Percentiles rank a stretch among this genome's conserved stretches.
Evolutionary conservation across 2,329 filamentous ascomycete species (phyloP).

Genomic region (Clarireedia paspali): DNA sequence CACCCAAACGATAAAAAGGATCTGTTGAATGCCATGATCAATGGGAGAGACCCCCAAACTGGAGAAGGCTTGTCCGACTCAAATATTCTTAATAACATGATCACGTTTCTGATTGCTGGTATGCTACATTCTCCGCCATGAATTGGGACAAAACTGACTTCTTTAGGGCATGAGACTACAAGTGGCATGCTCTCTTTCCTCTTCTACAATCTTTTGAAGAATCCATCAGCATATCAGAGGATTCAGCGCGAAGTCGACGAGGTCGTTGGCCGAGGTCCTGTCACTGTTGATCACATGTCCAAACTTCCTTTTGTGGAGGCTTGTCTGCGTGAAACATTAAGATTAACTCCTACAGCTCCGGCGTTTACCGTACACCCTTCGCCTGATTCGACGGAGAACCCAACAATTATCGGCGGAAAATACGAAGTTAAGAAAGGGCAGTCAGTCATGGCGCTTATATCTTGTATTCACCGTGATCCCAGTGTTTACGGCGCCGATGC

Average conservation of each 20-base stretch:
- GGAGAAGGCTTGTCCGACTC: slow-evolving; percentile 56
- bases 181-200: slow-evolving; percentile 43
- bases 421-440: slow-evolving; percentile 40
- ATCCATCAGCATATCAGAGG: slow-evolving; percentile 37
- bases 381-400: slow-evolving; percentile 27
- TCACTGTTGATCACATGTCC: slow-evolving; percentile 40
- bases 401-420: slow-evolving; percentile 32
- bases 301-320: slow-evolving; percentile 59
- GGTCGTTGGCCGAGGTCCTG: slow-evolving; percentile 40
- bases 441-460: slow-evolving; percentile 27
- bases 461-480: slow-evolving; percentile 48
- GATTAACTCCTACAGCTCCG: slow-evolving; percentile 33
- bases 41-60: slow-evolving; percentile 59
- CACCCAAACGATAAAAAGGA: slow-evolving; percentile 56
- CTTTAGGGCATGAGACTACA: slow-evolving; percentile 58
- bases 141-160: slow-evolving; percentile 35
- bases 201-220: slow-evolving; percentile 44
- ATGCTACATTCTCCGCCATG: slow-evolving; percentile 23
- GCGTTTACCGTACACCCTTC: slow-evolving; percentile 42
- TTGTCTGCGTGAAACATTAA: slow-evolving; percentile 58
- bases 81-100: slow-evolving; percentile 61
- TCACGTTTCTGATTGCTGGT: slow-evolving; percentile 56
- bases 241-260: slow-evolving; percentile 46
- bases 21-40: slow-evolving; percentile 61
- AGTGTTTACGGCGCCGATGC: slow-evolving; percentile 59